Conservation (phyloP, 2,329 filamentous ascomycete species). For the Ceratocystis harringtonii region DNA sequence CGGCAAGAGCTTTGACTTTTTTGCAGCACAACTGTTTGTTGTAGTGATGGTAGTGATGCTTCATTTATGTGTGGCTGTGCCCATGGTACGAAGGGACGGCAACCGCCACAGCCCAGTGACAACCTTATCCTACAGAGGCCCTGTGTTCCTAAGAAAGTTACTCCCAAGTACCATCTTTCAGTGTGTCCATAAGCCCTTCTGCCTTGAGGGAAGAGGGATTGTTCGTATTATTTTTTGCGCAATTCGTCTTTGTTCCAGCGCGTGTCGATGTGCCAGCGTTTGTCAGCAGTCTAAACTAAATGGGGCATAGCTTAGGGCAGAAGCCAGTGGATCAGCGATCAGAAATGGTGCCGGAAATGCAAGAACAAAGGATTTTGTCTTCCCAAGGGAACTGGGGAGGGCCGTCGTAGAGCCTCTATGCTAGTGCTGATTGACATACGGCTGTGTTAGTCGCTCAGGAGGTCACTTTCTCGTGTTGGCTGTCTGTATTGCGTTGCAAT, state of each 20-base stretch:
- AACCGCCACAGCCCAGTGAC: no score
- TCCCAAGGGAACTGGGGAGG: background rate
- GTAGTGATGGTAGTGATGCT: no score
- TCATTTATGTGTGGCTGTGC: no score
- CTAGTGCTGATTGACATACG: background rate
- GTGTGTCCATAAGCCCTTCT: background rate
- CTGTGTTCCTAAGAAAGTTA: no score
- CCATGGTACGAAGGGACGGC: no score
- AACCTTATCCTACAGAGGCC: no score
- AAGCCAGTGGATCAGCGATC: no score
- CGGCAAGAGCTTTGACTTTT: no score
- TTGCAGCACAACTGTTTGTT: no score
- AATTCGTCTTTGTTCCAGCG: background rate
- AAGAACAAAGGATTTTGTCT: background rate
- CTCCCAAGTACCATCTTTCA: no score
- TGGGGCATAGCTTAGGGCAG: background rate
- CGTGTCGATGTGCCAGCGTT: background rate
- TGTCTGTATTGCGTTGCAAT: background rate
- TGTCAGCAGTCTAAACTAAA: background rate
- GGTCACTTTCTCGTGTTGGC: background rate
- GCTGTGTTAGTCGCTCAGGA: background rate
- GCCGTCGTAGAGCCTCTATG: no score
- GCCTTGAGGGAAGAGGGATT: background rate
- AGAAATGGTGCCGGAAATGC: no score
- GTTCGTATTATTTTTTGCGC: background rate